A percentile compares a stretch with the other conserved stretches of the same genome.
Conservation (phyloP, 2,329 filamentous ascomycete species). For the Cytospora paraplurivora region DNA sequence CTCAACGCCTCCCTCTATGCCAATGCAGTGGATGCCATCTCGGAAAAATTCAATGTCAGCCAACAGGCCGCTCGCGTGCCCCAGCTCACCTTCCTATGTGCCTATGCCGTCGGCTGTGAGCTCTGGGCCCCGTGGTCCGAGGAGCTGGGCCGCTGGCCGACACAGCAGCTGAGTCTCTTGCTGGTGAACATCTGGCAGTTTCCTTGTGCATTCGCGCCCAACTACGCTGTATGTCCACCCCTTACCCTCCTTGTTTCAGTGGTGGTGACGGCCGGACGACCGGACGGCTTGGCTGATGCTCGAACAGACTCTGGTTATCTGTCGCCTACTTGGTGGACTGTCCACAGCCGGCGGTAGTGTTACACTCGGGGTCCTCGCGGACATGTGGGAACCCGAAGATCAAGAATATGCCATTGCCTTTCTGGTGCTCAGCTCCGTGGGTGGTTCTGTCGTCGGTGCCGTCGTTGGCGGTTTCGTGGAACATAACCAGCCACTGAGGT, state of each 20-base stretch:
- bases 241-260: not conserved
- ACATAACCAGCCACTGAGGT: slow-evolving; percentile 33
- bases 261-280: not conserved
- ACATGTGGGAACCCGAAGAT: slow-evolving; percentile 59
- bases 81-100: slow-evolving; percentile 52
- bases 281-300: not conserved
- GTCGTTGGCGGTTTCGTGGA: slow-evolving; percentile 49
- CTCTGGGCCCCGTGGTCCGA: slow-evolving; percentile 59
- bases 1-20: slow-evolving; percentile 56
- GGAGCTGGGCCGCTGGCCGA: slow-evolving; percentile 54
- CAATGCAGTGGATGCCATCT: slow-evolving; percentile 50
- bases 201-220: slow-evolving; percentile 45
- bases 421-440: slow-evolving; percentile 59
- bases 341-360: slow-evolving; percentile 66
- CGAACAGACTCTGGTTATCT: not conserved
- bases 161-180: slow-evolving; percentile 52
- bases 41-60: slow-evolving; percentile 48
- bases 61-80: slow-evolving; percentile 49
- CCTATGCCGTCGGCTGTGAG: slow-evolving; percentile 52
- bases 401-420: slow-evolving; percentile 64
- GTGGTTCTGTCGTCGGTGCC: slow-evolving; percentile 56
- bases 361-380: slow-evolving; percentile 65
- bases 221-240: slow-evolving; percentile 35
- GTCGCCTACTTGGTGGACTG: slow-evolving; percentile 47
- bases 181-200: slow-evolving; percentile 59